Evolutionary conservation across 768 basidiomycete genomes (phyloP), one percentile per base, ranked within the genome.

Genomic region (Hygrocybe punicea): DNA sequence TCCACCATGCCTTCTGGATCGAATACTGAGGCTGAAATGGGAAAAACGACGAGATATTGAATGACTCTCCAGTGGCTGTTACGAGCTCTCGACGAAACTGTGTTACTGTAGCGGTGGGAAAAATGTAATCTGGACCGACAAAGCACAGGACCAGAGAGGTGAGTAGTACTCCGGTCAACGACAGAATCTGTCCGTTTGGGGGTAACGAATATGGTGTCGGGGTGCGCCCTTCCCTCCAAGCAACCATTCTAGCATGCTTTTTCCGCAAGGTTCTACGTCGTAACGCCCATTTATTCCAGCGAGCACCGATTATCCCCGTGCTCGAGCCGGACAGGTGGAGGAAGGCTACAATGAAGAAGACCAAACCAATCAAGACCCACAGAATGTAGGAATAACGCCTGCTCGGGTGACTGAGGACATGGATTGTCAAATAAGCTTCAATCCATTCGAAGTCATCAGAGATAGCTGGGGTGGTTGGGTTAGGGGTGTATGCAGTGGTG

Each of bases 1-100:
- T 84, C 90, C 90, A 92, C 71, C 82, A 82, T 1, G 83, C 77
- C 67, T 88, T 89, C 46, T 65, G 61, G 56, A 91, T 86, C 16
- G 84, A 85, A 66, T 82, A 81, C 60, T 80, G 76, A 3, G 85
- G 80, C 36, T 75, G 71, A 55, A 63, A 77, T 50, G 65, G 75
- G 48, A 63, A 65, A 62, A 73, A 78, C 4, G 65, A 65, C 10
- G 71, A 70, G 3, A 67, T 60, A 39, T 72, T 74, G 44, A 65
- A 61, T 49, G 46, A 53, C 34, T 58, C 57, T 21, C 35, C 55
- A 29, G 55, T 42, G 21, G 57, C 44, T 52, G 64, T n/a, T 49
- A n/a, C 9, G 13, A 52, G 19, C 25, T 37, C 42, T 17, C 60
- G 56, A 8, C 33, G 46, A 57, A 46, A 45, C 62, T 59, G 33